phyloP scores from a whole-genome alignment of 2,329 filamentous ascomycete species.

The Aspergillus sclerotialis region DNA sequence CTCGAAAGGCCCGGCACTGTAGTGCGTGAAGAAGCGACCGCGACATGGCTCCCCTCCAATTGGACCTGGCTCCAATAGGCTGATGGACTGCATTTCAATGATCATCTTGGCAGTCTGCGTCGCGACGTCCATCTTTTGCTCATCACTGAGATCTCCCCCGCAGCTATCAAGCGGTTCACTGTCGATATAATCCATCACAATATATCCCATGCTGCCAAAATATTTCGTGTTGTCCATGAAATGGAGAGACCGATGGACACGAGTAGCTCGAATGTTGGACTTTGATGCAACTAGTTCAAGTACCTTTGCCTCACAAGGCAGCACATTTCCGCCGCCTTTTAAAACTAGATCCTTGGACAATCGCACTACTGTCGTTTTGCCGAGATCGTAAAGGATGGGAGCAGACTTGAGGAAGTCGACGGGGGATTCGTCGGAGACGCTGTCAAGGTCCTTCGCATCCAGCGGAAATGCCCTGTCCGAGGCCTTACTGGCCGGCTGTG shows the following conservation, averaged over 20 bases:
- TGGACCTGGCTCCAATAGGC: no score
- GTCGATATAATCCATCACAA: slow-evolving; percentile 23
- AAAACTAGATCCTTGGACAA: slow-evolving; percentile 14
- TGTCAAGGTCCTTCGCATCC: slow-evolving; percentile 8
- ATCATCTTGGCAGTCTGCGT: slow-evolving; percentile 15
- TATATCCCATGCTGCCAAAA: slow-evolving; percentile 17
- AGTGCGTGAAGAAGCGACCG: slow-evolving; percentile 16
- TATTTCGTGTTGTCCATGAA: slow-evolving; percentile 13
- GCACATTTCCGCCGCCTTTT: slow-evolving; percentile 15
- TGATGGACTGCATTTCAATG: slow-evolving; percentile 15
- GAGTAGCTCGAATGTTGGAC: slow-evolving; percentile 13
- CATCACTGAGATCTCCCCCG: slow-evolving; percentile 11
- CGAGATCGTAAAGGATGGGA: slow-evolving; percentile 11
- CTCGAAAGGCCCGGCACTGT: slow-evolving; percentile 16
- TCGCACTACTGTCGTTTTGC: slow-evolving; percentile 16
- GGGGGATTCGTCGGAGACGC: slow-evolving; percentile 9
- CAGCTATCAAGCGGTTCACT: slow-evolving; percentile 17
- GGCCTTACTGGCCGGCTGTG: no score
- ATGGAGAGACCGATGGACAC: slow-evolving; percentile 16
- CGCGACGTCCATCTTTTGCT: slow-evolving; percentile 11
- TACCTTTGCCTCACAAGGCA: slow-evolving; percentile 14
- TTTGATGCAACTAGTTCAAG: slow-evolving; percentile 14
- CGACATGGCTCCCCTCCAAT: no score
- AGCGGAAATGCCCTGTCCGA: slow-evolving; percentile 5
- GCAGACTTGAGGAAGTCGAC: slow-evolving; percentile 7